Conservation (phyloP, 148 eudicot species). For the Talinum fruticosum region DNA sequence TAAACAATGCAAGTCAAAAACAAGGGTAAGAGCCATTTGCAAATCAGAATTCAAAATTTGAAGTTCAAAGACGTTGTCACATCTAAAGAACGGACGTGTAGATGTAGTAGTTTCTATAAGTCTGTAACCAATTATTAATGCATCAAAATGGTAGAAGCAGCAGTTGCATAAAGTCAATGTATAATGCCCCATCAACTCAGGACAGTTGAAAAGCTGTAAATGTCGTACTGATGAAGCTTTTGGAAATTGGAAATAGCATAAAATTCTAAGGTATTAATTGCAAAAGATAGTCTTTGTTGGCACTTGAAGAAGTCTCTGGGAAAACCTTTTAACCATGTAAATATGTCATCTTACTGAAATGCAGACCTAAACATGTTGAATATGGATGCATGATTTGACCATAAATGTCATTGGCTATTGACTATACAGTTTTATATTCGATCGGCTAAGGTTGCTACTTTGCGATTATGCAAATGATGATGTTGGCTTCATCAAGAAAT, state of each 20-base stretch:
- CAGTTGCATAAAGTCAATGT: background rate
- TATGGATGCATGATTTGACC: background rate
- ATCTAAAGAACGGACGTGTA: background rate
- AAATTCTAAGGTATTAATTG: background rate
- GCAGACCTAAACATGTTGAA: background rate
- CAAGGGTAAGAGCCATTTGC: background rate
- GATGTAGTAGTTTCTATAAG: background rate
- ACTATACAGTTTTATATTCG: background rate
- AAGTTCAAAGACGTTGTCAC: background rate
- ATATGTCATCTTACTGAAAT: background rate
- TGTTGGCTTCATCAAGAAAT: background rate
- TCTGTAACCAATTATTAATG: background rate
- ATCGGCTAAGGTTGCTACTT: background rate
- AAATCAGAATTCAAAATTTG: background rate
- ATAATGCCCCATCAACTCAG: background rate
- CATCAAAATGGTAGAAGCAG: background rate
- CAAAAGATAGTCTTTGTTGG: background rate
- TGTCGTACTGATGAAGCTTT: background rate
- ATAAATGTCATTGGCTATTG: background rate
- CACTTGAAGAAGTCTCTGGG: background rate
- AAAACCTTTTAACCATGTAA: no score
- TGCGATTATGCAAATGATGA: background rate
- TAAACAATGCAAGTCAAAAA: no score
- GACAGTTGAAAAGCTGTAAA: background rate
- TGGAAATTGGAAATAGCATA: background rate